Percentiles rank a stretch among this genome's conserved stretches.
Evolutionary conservation across 805 yeast species (phyloP).

Genomic region (Cyberlindnera galapagoensis): DNA sequence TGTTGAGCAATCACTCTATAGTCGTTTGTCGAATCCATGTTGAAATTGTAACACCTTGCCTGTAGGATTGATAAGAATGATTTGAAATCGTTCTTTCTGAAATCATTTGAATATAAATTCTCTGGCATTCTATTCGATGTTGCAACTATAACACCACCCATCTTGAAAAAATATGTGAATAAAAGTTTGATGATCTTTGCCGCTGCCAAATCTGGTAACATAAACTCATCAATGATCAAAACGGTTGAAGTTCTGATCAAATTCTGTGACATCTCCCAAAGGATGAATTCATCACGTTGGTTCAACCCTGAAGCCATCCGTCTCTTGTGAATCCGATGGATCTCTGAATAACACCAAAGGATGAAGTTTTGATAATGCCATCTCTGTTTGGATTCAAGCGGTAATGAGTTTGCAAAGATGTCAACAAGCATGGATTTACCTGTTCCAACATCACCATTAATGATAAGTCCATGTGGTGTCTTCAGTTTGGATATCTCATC

Average conservation of each 20-base stretch:
- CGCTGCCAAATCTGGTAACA: conserved; percentile 70
- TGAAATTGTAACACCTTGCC: conserved; percentile 51
- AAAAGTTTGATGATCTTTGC: conserved; percentile 62
- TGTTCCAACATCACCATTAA: conserved; percentile 66
- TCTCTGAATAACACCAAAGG: conserved; percentile 58
- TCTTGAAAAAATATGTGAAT: conserved; percentile 61
- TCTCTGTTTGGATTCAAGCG: conserved; percentile 55
- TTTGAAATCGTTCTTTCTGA: conserved; percentile 51
- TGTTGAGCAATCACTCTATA: conserved; percentile 33
- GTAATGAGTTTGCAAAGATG: conserved; percentile 59
- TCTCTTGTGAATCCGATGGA: conserved; percentile 39
- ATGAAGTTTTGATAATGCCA: conserved; percentile 71
- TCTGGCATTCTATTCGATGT: conserved; percentile 71
- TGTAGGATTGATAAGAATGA: conserved; percentile 51
- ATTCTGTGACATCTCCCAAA: conserved; percentile 61
- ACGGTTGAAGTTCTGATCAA: conserved; percentile 53
- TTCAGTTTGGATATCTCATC: conserved; percentile 41
- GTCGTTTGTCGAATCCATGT: conserved; percentile 54
- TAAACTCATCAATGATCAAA: conserved; percentile 64
- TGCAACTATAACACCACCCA: conserved; percentile 72
- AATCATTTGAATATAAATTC: conserved; percentile 60
- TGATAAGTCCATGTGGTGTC: conserved; percentile 52
- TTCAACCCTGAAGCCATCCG: conserved; percentile 23
- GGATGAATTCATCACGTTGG: conserved; percentile 53
- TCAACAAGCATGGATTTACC: conserved; percentile 74